A percentile compares a stretch with the other conserved stretches of the same genome.
phyloP scores from a whole-genome alignment of 148 eudicot genomes.

The Rhododendron ovatum region DNA sequence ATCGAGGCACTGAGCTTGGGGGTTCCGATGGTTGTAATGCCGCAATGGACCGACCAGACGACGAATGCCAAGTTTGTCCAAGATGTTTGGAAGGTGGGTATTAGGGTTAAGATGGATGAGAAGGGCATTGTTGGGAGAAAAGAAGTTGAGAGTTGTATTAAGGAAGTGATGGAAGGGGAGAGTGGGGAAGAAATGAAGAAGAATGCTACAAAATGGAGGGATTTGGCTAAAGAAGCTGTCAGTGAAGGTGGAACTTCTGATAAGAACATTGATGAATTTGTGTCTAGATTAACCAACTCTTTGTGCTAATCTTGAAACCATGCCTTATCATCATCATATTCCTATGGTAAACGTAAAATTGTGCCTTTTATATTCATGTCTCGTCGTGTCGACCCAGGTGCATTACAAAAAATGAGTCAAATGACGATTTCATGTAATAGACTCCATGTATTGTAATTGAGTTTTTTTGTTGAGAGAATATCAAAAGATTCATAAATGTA shows the following conservation, averaged over 20 bases:
- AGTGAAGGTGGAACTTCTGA: slow-evolving; percentile 42
- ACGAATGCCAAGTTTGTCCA: slow-evolving; percentile 43
- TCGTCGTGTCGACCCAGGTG: neutral
- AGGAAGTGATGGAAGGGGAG: slow-evolving; percentile 39
- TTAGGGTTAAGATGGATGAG: slow-evolving; percentile 33
- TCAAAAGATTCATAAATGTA: no score
- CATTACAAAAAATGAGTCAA: neutral
- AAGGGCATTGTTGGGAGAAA: slow-evolving; percentile 33
- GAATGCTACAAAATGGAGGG: slow-evolving; percentile 34
- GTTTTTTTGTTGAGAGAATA: neutral
- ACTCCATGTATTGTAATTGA: no score
- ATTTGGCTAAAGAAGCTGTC: slow-evolving; percentile 32
- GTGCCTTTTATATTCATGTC: neutral
- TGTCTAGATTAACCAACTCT: slow-evolving; percentile 16
- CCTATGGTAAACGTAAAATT: neutral
- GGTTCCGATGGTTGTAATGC: slow-evolving; percentile 51
- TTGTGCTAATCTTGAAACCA: neutral
- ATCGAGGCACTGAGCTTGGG: slow-evolving; percentile 30
- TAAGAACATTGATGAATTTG: slow-evolving; percentile 31
- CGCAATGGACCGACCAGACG: slow-evolving; percentile 47
- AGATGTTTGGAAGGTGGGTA: slow-evolving; percentile 48
- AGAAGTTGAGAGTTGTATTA: slow-evolving; percentile 31
- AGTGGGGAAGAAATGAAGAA: slow-evolving; percentile 21
- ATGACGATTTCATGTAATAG: neutral
- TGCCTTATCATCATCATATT: neutral